Evolutionary conservation across 257 asterid species (phyloP), one percentile per base, ranked within the genome.

Genomic region (Gentiana macrophylla): DNA sequence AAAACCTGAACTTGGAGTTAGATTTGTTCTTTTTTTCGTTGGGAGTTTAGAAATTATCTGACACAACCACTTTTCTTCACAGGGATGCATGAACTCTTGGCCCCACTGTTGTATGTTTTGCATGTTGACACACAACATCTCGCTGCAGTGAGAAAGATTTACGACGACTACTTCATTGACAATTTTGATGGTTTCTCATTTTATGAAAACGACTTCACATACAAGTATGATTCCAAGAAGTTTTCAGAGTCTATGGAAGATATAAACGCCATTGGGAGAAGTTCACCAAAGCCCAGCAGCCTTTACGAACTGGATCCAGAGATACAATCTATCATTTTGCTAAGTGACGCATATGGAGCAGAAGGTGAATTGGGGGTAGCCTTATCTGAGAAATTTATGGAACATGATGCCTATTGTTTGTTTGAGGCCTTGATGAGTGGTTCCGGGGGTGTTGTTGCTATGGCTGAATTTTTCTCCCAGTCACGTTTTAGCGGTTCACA

Each of bases 21-120:
- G 48, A 55, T 74, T 67, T 63, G 49, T 67, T 55, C 53, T 47
- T 66, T 33, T 48, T 48, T 24, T 24, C 24, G 24, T 24, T 24
- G 24, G 43, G n/a, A 24, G 46, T 41, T 41, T 41, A 41, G 9
- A 7, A 10, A 10, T 7, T 2, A 41, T 5, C 46, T 41, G 6
- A 41, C 9, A 41, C 46, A 41, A 41, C 24, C 46, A 1, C 9
- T 41, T 64, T 35, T 62, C 3, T 73, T 60, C 63, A 32, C 81
- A 89, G 97, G 97, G 58, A 89, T 89, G 97, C 97, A 89, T 62
- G 95, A 89, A 62, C 86, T 89, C 43, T 76, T 89, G 69, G 97
- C 97, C 49, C 97, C 97, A 47, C 66, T 89, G 35, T 62, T 85
- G 48, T 86, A 77, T 64, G 97, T 86, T 67, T 95, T 89, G 58